Conservation (phyloP, 2,329 filamentous ascomycete genomes). For the Exophiala dermatitidis region DNA sequence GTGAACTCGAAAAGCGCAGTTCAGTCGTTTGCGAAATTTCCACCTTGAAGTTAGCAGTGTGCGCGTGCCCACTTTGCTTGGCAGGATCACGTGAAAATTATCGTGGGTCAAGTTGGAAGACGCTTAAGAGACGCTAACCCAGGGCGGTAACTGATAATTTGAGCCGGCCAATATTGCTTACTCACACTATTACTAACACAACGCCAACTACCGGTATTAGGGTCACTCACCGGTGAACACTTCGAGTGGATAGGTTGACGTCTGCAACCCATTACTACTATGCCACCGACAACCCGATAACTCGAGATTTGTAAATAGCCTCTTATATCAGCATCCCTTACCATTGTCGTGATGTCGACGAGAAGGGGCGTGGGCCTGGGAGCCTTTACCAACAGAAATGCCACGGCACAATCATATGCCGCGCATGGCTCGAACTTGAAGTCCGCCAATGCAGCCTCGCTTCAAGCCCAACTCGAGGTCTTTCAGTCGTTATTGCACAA, state of each 20-base stretch:
- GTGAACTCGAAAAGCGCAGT: conserved; percentile 3
- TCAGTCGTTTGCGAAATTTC: conserved; percentile 3
- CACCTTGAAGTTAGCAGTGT: conserved; percentile 5
- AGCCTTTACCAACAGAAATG: conserved; percentile 76
- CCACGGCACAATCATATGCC: conserved; percentile 83
- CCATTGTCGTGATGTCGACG: conserved; percentile 35
- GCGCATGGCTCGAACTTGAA: conserved; percentile 84
- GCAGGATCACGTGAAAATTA: background rate
- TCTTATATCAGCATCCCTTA: background rate
- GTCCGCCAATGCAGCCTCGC: conserved; percentile 71
- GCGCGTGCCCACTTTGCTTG: background rate
- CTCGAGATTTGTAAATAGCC: background rate
- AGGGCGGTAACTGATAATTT: too few species aligned
- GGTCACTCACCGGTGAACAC: too few species aligned
- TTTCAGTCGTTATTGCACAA: conserved; percentile 94
- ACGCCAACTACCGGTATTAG: too few species aligned
- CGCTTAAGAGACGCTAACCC: too few species aligned
- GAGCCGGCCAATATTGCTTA: too few species aligned
- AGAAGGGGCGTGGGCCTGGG: conserved; percentile 72
- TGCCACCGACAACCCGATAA: background rate
- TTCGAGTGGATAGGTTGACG: too few species aligned
- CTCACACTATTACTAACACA: too few species aligned
- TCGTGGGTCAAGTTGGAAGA: too few species aligned
- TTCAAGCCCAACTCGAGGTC: conserved; percentile 88
- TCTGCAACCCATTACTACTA: too few species aligned